Base-by-base conservation (phyloP, 75 land plant genomes). In the Pseudotsuga menziesii region DNA sequence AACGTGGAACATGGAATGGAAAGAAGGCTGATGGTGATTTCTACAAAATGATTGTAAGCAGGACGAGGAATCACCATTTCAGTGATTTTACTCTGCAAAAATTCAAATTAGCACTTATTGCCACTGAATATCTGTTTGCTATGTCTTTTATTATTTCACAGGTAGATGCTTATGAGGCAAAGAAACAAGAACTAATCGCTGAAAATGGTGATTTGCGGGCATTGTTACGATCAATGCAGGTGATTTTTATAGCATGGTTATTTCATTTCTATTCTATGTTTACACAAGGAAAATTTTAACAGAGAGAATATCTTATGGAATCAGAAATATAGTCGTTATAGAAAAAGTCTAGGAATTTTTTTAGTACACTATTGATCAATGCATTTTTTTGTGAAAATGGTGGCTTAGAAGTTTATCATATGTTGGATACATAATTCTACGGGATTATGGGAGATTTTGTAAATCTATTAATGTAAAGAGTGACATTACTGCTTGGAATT, bases 81-180 rank as follows among this genome's bases (percentile, higher is more conserved):
- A 22, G 35, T 73, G 41, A 58, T 35, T 13, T 17, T 56, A 8
- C 19, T 19, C 0, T 36, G 52, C 22, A 39, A 48, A 59, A 73
- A 20, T 73, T 55, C 54, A 55, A 17, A 69, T 36, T 69, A 32
- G 22, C 19, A 69, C 17, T 9, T 20, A 5, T 20, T 20, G 23
- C 22, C 52, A n/a, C 9, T 41, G 11, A 41, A 39, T 41, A 20
- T 69, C n/a, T 14, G 1, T 4, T 70, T 25, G 54, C 13, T 25
- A 17, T 76, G 44, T 29, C 56, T 15, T 79, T 13, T 73, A 17
- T 27, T 35, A 61, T 13, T 67, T 75, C 27, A 75, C 74, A 97
- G 99, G 95, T 91, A 72, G 99, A 97, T 88, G 92, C 99, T 67
- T 97, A 97, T 82, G 99, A 97, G 74, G 83, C 83, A n/a, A 94